phyloP scores from a whole-genome alignment of 1,139 yeast species.

The Suhomyces maxii region DNA sequence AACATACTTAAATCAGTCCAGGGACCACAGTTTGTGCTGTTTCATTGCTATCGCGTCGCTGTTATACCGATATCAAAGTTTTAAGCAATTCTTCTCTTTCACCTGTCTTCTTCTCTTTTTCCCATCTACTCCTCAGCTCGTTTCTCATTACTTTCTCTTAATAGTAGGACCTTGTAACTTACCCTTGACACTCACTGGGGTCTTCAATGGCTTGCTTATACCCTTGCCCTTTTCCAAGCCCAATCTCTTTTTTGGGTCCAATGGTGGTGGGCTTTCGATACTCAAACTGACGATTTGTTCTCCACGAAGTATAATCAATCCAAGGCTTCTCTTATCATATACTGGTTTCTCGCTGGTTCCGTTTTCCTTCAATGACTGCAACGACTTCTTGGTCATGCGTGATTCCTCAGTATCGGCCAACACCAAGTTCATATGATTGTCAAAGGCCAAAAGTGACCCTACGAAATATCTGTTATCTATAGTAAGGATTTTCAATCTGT shows the following conservation, averaged over 20 bases:
- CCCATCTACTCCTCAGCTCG: neutral
- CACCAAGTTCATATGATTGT: slow-evolving; percentile 85
- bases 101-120: no score
- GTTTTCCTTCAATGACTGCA: slow-evolving; percentile 36
- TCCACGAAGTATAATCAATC: slow-evolving; percentile 83
- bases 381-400: slow-evolving; percentile 66
- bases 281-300: slow-evolving; percentile 83
- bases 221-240: slow-evolving; percentile 49
- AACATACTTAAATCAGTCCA: no score
- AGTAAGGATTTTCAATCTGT: slow-evolving; percentile 70
- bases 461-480: slow-evolving; percentile 72
- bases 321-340: slow-evolving; percentile 65
- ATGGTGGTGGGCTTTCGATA: slow-evolving; percentile 76
- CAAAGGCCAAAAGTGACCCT: slow-evolving; percentile 86
- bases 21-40: no score
- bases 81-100: no score
- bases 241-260: slow-evolving; percentile 44
- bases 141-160: slow-evolving; percentile 2
- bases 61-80: no score
- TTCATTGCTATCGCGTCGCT: no score
- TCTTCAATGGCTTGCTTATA: slow-evolving; percentile 40
- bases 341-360: slow-evolving; percentile 31
- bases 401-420: slow-evolving; percentile 83
- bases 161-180: slow-evolving; percentile 16
- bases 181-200: slow-evolving; percentile 15